A percentile compares a stretch with the other conserved stretches of the same genome.
Evolutionary conservation across 495 filamentous ascomycete species (phyloP).

Genomic region (Penicillium daleae): DNA sequence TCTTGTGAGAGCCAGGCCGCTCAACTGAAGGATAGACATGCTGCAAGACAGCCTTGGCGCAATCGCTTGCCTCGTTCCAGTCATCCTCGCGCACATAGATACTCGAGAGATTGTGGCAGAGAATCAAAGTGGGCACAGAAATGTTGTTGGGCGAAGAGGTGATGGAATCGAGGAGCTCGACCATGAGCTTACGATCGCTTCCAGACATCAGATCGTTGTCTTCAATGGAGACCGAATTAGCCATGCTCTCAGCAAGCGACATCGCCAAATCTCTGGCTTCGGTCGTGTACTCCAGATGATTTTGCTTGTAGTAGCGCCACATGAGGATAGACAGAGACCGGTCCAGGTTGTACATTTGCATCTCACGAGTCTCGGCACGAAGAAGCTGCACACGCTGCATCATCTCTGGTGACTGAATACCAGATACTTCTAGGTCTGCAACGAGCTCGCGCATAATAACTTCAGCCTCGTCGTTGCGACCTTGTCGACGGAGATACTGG

Average conservation of each 20-base stretch:
- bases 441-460: slow-evolving; percentile 44
- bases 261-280: slow-evolving; percentile 37
- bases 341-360: slow-evolving; percentile 43
- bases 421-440: slow-evolving; percentile 40
- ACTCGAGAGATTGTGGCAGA: slow-evolving; percentile 43
- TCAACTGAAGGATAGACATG: slow-evolving; percentile 45
- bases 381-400: slow-evolving; percentile 42
- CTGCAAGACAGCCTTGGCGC: slow-evolving; percentile 40
- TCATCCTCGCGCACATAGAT: slow-evolving; percentile 42
- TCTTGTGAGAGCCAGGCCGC: slow-evolving; percentile 35
- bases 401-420: slow-evolving; percentile 42
- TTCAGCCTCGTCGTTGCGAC: slow-evolving; percentile 38
- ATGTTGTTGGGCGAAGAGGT: slow-evolving; percentile 31
- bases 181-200: slow-evolving; percentile 40
- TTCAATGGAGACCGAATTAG: slow-evolving; percentile 29
- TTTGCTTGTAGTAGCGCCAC: slow-evolving; percentile 47
- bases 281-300: slow-evolving; percentile 35
- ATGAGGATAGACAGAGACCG: slow-evolving; percentile 40
- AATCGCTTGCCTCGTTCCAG: slow-evolving; percentile 38
- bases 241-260: slow-evolving; percentile 36
- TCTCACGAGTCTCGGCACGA: slow-evolving; percentile 41
- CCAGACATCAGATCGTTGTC: slow-evolving; percentile 29
- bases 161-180: slow-evolving; percentile 44
- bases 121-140: slow-evolving; percentile 35
- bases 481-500: slow-evolving; percentile 44